Evolutionary conservation across 2,329 filamentous ascomycete species (phyloP).

Genomic region (Colletotrichum tanaceti): DNA sequence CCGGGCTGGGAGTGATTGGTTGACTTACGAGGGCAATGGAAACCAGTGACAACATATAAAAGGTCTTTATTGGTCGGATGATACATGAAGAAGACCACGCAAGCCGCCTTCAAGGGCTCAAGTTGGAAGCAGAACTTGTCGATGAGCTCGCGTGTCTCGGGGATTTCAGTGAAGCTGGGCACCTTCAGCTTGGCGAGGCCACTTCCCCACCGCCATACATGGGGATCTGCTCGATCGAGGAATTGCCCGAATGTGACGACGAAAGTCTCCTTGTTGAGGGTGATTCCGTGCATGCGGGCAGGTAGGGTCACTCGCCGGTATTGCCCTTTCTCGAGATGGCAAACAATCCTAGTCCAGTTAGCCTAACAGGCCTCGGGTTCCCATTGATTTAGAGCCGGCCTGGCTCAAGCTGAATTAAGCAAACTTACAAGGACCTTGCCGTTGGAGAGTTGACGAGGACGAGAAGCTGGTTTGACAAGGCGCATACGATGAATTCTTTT

Average conservation of each 20-base stretch:
- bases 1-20: too few relatives aligned
- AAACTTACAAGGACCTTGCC: constrained; percentile 7
- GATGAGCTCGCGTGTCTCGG: too few relatives aligned
- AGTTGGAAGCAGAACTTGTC: background rate
- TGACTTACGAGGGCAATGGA: background rate
- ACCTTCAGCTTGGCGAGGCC: constrained; percentile 14
- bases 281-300: background rate
- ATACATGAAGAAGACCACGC: background rate
- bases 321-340: constrained; percentile 9
- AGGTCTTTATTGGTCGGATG: constrained; percentile 14
- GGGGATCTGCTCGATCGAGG: background rate
- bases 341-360: constrained; percentile 14
- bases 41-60: background rate
- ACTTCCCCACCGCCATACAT: constrained; percentile 23
- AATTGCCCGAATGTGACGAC: background rate
- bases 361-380: too few relatives aligned
- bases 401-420: background rate
- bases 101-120: too few relatives aligned
- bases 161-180: background rate
- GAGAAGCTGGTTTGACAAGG: constrained; percentile 9
- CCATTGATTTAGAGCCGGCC: too few relatives aligned
- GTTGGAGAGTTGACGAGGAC: background rate
- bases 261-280: background rate
- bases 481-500: background rate
- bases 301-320: constrained; percentile 17